Evolutionary conservation across 1,139 yeast species (phyloP), one percentile per base, ranked within the genome.

Genomic region (Candida sanyaensis): DNA sequence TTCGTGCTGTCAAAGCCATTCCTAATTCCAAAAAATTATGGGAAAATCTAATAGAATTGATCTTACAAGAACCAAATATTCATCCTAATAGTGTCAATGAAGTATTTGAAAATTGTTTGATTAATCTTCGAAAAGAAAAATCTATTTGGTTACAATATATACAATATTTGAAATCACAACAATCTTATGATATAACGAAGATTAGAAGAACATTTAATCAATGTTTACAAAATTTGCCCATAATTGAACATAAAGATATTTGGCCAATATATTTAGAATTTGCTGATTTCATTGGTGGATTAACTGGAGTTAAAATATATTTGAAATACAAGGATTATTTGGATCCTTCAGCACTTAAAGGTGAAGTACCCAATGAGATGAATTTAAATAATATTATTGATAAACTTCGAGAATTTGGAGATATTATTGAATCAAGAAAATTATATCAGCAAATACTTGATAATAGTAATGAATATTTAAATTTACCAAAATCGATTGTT

Each of bases 241-340:
- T 77, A 10, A 64, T 77, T 0, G 80, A 79, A 31, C 96, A 88
- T 60, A 64, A 64, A 6, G 55, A 67, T 24, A 66, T 89, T 2
- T 90, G 96, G 96, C 77, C 78, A 0, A 47, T 73, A 27, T 84
- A 76, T 56, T 57, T 84, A 24, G 57, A 66, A 29, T 84, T 81
- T 68, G 88, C 86, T 1, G 71, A 75, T 27, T 42, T 40, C 0
- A 65, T 76, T 21, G 78, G 81, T 9, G 81, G 80, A 1, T 41
- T 48, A 2, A 73, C 82, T 0, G 77, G 73, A 12, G 64, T 69
- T 34, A 44, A 54, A 23, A 62, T 84, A 4, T 80, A 80, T 68
- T 53, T 61, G 48, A 66, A 84, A 51, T 78, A 77, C 57, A 60
- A 78, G 30, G 69, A 68, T 34, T 77, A 46, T 47, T 50, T 55